These are phyloP conservation scores for Brassica carinata DNA, from an alignment of 345 rosid species.

Conservation along the genomic window DNA sequence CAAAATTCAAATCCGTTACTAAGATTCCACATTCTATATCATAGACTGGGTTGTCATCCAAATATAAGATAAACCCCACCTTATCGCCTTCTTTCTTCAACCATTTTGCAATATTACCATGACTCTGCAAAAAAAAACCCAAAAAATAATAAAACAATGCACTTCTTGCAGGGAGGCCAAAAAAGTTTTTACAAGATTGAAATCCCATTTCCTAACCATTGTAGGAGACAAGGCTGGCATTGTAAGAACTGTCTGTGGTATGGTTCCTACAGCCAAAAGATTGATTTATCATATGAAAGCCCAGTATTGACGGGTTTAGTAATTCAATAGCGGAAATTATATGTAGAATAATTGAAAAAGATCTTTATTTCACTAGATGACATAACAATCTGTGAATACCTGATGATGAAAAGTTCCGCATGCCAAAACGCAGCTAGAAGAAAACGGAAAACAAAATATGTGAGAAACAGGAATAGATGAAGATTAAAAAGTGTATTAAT, in stretches of 20 bases:
- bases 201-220: conserved; percentile 61
- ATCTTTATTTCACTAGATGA: conserved; percentile 14
- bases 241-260: conserved; percentile 65
- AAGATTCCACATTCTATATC: conserved; percentile 13
- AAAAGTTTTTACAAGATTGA: conserved; percentile 6
- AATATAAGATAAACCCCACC: conserved; percentile 48
- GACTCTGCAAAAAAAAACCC: conserved; percentile 66
- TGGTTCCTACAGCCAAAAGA: conserved; percentile 63
- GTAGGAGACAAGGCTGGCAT: conserved; percentile 99
- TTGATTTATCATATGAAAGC: conserved; percentile 6
- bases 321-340: background rate
- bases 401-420: conserved; percentile 68
- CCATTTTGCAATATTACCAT: conserved; percentile 94
- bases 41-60: conserved; percentile 14
- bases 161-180: conserved; percentile 37
- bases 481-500: background rate
- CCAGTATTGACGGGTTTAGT: conserved; percentile 4
- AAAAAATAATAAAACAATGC: conserved; percentile 22
- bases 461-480: conserved; percentile 13
- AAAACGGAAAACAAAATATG: conserved; percentile 25
- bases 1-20: conserved; percentile 37
- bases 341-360: conserved; percentile 2
- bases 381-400: conserved; percentile 51
- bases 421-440: conserved; percentile 64
- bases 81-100: conserved; percentile 95